Evolutionary conservation across 1,284 basidiomycete genomes (phyloP), one percentile per base, ranked within the genome.

Genomic region (Vanrija sp.): DNA sequence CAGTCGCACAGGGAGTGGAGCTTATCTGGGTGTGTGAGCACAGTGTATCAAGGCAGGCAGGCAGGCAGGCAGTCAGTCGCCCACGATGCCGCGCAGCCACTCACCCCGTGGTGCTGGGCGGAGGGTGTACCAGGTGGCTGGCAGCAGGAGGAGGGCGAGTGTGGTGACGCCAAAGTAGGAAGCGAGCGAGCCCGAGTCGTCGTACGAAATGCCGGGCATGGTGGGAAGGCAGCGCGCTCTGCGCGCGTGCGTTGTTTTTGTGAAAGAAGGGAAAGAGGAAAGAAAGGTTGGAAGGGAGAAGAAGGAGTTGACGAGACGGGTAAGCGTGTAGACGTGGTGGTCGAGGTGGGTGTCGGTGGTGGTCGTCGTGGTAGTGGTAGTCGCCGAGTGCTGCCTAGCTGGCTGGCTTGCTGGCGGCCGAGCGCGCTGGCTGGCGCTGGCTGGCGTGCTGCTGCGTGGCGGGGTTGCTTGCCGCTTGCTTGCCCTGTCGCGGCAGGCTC

Each of bases 121-220:
- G 38, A 83, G 62, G 21, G 82, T 72, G 6, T 84, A 79, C 58
- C 88, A 68, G 0, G 90, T 88, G 60, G 87, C 73, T 0, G 91
- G 91, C 44, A 91, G 74, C 55, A 95, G 84, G 53, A 91, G 71
- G 62, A 94, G 81, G 51, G 85, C 84, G 62, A 95, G 85, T 72
- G 92, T 86, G 8, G 90, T 90, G 55, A 94, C 84, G 59, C 91
- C 78, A 77, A 94, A 94, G 79, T 91, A 94, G 29, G 86, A 83
- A 66, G 91, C 90, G 83, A 94, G 87, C 64, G 85, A 86, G 63
- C 91, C 91, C 50, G 84, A 83, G 78, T 93, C 90, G 78, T 94
- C 91, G 77, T 94, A 94, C 75, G 72, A 70, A 40, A 76, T 75
- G 38, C 74, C 75, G 10, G 73, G 69, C 69, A 70, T 72, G 51